These are phyloP conservation scores for Exophiala sideris DNA, from an alignment of 2,329 filamentous ascomycete species.

Conservation along the genomic window DNA sequence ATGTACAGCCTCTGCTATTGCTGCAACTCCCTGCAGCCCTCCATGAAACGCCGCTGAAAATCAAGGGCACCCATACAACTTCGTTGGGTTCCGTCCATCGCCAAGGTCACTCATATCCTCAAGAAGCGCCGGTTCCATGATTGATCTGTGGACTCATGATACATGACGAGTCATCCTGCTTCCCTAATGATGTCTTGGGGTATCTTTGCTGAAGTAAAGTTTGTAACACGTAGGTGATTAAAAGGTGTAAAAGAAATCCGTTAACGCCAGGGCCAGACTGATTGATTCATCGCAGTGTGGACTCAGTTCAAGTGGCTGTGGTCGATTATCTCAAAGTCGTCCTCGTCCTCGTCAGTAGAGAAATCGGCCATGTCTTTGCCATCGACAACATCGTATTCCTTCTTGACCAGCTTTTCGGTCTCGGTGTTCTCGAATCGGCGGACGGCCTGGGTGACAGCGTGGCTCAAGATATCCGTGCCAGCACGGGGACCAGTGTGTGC, in stretches of 20 bases:
- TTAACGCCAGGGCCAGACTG: slow-evolving; percentile 3
- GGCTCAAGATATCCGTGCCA: slow-evolving; percentile 57
- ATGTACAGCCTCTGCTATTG: not conserved
- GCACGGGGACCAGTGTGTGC: slow-evolving; percentile 47
- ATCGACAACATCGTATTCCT: slow-evolving; percentile 55
- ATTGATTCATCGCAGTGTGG: not conserved
- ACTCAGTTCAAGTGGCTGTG: slow-evolving; percentile 30
- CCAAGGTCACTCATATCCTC: slow-evolving; percentile 63
- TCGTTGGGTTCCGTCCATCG: slow-evolving; percentile 5
- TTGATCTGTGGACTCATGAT: not conserved
- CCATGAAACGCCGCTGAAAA: slow-evolving; percentile 1
- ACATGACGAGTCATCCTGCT: slow-evolving; percentile 21
- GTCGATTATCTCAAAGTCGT: slow-evolving; percentile 44
- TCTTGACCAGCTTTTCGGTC: slow-evolving; percentile 59
- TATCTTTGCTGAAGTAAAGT: slow-evolving; percentile 24
- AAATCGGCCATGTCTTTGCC: slow-evolving; percentile 38
- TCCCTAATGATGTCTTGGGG: slow-evolving; percentile 30
- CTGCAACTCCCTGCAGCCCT: not conserved
- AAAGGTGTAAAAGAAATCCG: slow-evolving; percentile 1
- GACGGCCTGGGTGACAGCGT: slow-evolving; percentile 56
- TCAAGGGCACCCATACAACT: not conserved
- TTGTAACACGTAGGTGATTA: slow-evolving; percentile 8
- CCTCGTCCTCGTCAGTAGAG: slow-evolving; percentile 35
- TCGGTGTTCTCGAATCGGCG: slow-evolving; percentile 59
- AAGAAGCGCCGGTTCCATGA: slow-evolving; percentile 26